phyloP scores from a whole-genome alignment of 805 yeast species.

The Yarrowia sp. region DNA sequence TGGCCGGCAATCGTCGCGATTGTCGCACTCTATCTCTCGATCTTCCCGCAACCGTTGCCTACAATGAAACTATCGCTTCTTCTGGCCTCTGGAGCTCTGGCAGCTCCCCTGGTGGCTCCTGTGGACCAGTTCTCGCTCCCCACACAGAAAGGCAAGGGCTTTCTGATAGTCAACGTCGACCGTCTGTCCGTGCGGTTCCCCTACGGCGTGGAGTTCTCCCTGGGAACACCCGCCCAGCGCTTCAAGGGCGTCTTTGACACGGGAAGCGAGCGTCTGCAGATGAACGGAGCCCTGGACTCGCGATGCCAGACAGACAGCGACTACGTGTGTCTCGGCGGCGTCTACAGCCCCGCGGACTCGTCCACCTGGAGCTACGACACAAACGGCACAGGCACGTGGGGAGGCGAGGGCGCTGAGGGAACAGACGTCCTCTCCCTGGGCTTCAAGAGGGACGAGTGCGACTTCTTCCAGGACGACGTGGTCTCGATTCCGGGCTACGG shows the following conservation, averaged over 20 bases:
- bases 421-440: constrained; percentile 10
- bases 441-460: background rate
- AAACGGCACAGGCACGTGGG: constrained; percentile 14
- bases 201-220: constrained; percentile 17
- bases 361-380: background rate
- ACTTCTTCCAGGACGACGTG: background rate
- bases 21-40: background rate
- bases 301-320: constrained; percentile 10
- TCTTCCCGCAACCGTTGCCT: background rate
- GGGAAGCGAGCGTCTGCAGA: constrained; percentile 10
- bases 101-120: constrained; percentile 5
- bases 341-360: background rate
- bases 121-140: background rate
- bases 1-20: background rate
- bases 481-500: constrained; percentile 4
- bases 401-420: constrained; percentile 17
- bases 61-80: background rate
- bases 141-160: background rate
- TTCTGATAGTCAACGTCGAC: constrained; percentile 10
- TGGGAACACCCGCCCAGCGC: background rate
- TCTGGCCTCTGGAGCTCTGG: background rate
- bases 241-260: constrained; percentile 25
- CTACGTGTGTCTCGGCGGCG: constrained; percentile 17
- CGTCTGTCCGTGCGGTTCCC: constrained; percentile 17
- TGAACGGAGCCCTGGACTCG: constrained; percentile 15